These are phyloP conservation scores for Yarrowia sp. DNA, from an alignment of 805 yeast species.

Conservation along the genomic window DNA sequence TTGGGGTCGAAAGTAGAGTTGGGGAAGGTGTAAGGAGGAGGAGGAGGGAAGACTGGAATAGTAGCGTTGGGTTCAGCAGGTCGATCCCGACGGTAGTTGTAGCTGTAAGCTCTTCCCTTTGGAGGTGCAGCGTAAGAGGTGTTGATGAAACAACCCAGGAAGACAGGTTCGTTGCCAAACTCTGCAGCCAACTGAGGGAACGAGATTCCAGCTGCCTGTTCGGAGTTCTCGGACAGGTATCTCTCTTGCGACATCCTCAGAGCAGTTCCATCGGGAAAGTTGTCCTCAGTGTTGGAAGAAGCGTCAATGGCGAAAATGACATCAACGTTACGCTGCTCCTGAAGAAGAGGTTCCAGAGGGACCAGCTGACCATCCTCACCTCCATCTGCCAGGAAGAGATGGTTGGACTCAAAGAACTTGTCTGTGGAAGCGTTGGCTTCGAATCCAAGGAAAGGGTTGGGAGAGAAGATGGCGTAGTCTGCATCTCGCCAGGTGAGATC, in stretches of 20 bases:
- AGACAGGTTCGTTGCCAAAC: constrained; percentile 23
- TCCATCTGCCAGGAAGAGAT: constrained; percentile 70
- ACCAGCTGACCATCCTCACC: constrained; percentile 73
- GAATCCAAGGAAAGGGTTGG: constrained; percentile 21
- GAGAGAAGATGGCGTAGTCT: constrained; percentile 21
- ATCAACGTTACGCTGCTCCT: constrained; percentile 66
- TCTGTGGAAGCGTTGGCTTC: not conserved
- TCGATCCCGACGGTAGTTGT: constrained; percentile 17
- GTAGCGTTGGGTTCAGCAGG: not conserved
- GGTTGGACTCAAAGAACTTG: constrained; percentile 43
- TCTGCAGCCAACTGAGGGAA: constrained; percentile 19
- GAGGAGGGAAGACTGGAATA: constrained; percentile 18
- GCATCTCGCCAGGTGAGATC: constrained; percentile 21
- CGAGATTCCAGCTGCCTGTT: constrained; percentile 21
- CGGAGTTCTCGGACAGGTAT: constrained; percentile 13
- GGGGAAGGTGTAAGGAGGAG: constrained; percentile 17
- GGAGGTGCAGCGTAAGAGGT: constrained; percentile 5
- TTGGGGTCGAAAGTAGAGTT: constrained; percentile 14
- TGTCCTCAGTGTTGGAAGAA: constrained; percentile 49
- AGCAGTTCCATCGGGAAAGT: constrained; percentile 57
- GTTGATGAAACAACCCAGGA: constrained; percentile 21
- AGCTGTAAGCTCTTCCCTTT: constrained; percentile 13
- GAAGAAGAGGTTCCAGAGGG: constrained; percentile 70
- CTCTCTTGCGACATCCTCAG: constrained; percentile 57
- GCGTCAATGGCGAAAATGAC: constrained; percentile 62